Base-by-base conservation (phyloP, 2,329 filamentous ascomycete genomes). In the Fonsecaea pedrosoi region DNA sequence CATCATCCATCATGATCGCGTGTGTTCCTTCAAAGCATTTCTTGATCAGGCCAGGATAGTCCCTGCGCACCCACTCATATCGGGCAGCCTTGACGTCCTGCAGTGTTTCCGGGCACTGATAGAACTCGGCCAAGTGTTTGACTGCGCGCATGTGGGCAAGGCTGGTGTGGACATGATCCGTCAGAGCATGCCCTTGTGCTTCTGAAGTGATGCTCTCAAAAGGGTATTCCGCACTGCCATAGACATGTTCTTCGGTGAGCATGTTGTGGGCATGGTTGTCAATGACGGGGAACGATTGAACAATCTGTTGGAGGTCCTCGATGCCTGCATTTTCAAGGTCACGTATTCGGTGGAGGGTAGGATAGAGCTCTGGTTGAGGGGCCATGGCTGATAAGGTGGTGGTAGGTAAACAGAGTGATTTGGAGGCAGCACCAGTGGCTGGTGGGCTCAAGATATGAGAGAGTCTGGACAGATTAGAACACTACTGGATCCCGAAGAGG, bases 1-100 rank as follows among this genome's bases (percentile, higher is more conserved):
- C 89, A 77, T 95, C 92, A 71, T 95, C 92, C n/a, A 96, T 84
- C 1, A 96, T 82, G 10, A 94, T 82, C 1, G 86, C 87, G 75
- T 94, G 88, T 34, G 92, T 90, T 1, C 91, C 91, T 12, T 86
- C 78, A 4, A 96, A 83, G 72, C 91, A 95, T 69, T 82, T 83
- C 54, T 80, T 82, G 10, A 86, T 82, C 82, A 92, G 87, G 2
- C 78, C 83, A 4, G 87, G 80, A 63, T 86, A 84, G 66, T 85
- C 80, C 21, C 78, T 77, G 32, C 81, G 75, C 8, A 86, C 76
- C 74, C 80, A 80, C 68, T 82, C 79, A 34, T 79, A 73, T 59
- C 85, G 79, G 62, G 83, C 83, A 40, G 78, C 76, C 59, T 85
- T 78, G 35, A 89, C 81, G 4, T 84, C 82, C 3, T 82, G 77